A percentile compares a stretch with the other conserved stretches of the same genome.
Conservation (phyloP, 345 rosid species). For the Citrus medica region DNA sequence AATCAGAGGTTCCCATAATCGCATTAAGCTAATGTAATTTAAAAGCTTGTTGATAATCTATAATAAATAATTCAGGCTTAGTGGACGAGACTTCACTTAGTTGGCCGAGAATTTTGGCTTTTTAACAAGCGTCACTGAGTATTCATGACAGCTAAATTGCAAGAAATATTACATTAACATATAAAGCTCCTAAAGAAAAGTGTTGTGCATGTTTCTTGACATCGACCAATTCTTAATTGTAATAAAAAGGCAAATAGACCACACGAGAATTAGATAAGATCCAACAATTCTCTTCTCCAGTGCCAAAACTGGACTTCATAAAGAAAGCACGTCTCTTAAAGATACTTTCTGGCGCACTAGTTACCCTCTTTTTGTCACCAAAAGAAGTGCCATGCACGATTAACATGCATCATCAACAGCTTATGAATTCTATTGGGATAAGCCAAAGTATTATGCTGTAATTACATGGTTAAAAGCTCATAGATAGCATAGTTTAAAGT, state of each 20-base stretch:
- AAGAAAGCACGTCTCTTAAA: slow-evolving; percentile 2
- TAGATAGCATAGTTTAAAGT: not conserved
- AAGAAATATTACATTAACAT: not conserved
- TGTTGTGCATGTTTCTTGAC: not conserved
- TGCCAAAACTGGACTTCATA: not conserved
- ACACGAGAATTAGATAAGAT: not conserved
- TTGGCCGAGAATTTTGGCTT: slow-evolving; percentile 35
- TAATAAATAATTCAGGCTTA: not conserved
- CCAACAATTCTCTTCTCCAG: not conserved
- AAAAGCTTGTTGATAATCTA: not conserved
- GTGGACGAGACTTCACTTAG: slow-evolving; percentile 18
- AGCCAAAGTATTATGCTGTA: not conserved
- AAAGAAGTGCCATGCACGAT: slow-evolving; percentile 17
- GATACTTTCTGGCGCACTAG: slow-evolving; percentile 8
- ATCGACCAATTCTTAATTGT: not conserved
- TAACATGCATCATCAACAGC: slow-evolving; percentile 6
- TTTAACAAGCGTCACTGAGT: not conserved
- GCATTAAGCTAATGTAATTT: not conserved
- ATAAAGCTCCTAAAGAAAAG: not conserved
- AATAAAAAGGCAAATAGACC: not conserved
- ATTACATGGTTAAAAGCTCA: not conserved
- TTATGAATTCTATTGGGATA: not conserved
- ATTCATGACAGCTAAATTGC: not conserved
- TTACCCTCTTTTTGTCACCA: not conserved
- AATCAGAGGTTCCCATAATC: slow-evolving; percentile 13